phyloP scores from a whole-genome alignment of 1,284 basidiomycete genomes.

The Ganoderma meredithae region DNA sequence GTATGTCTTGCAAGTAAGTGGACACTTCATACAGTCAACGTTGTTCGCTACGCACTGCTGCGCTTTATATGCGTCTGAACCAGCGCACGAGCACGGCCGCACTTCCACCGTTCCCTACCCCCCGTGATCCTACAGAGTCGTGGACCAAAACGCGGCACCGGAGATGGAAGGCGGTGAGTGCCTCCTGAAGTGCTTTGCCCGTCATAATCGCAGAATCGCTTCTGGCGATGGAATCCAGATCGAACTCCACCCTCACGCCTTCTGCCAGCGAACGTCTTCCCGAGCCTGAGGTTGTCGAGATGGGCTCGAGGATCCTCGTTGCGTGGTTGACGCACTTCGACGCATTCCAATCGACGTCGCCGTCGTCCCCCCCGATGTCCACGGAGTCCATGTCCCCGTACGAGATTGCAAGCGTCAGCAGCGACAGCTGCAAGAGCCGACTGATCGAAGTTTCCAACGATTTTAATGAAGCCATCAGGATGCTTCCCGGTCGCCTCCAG shows the following conservation, averaged over 20 bases:
- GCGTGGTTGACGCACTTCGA: neutral
- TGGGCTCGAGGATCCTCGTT: neutral
- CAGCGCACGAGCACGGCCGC: no score
- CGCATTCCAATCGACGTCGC: neutral
- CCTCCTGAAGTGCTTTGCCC: neutral
- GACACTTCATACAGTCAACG: no score
- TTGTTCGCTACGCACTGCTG: no score
- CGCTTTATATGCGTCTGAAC: no score
- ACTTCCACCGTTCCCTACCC: no score
- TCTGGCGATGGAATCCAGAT: neutral
- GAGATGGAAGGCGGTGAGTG: neutral
- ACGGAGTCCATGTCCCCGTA: neutral
- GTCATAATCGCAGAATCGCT: neutral
- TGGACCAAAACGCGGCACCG: no score
- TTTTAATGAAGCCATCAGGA: neutral
- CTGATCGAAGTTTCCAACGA: neutral
- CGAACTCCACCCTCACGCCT: neutral
- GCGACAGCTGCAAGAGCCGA: neutral
- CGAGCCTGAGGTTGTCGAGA: neutral
- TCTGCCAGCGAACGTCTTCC: neutral
- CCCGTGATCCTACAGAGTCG: no score
- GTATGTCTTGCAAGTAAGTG: no score
- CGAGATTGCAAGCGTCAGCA: neutral
- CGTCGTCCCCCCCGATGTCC: neutral
- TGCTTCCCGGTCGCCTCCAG: neutral